Base-by-base conservation (phyloP, 1,284 basidiomycete species). In the Cerrena zonata region DNA sequence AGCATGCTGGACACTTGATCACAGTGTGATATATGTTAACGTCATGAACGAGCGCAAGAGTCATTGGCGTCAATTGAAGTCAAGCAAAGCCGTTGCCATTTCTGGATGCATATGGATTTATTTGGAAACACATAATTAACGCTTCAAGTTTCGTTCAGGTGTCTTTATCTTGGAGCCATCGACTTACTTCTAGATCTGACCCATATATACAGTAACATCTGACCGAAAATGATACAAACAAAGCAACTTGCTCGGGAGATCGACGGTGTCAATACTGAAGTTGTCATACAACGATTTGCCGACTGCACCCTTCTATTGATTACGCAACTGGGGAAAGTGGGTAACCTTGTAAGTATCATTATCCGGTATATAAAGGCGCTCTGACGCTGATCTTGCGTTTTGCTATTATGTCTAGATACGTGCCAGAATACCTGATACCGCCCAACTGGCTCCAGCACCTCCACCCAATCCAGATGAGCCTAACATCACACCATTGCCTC, bases 291-390 rank as follows among this genome's bases (percentile, higher is more conserved):
- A 60, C 70, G 73, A 0, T 95, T 83, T 64, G 79, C 80, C 47
- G 93, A 96, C 68, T 78, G 90, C 36, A 72, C 84, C 7, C 70
- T 96, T 19, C 81, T 95, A 18, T 71, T 94, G 24, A 75, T 96
- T 47, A 92, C 91, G 1, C 94, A 95, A 68, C 60, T 89, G 48
- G 89, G 89, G 25, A 93, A 91, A 78, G 83, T 94, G 12, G 93
- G 92, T 50, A 85, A 78, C 62, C 64, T 96, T 69, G 90, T 94
- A 63, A 62, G 71, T 70, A 54, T 42, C 23, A 30, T 51, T 42
- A 53, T 27, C 39, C 30, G 50, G n/a, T n/a, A n/a, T n/a, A n/a
- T n/a, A n/a, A n/a, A n/a, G 47, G n/a, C n/a, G n/a, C n/a, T n/a
- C n/a, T n/a, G n/a, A n/a, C n/a, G 23, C 34, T 43, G 13, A 34